Evolutionary conservation across 176 grass and related monocot genomes (phyloP).

Genomic region (Carex littledalei): DNA sequence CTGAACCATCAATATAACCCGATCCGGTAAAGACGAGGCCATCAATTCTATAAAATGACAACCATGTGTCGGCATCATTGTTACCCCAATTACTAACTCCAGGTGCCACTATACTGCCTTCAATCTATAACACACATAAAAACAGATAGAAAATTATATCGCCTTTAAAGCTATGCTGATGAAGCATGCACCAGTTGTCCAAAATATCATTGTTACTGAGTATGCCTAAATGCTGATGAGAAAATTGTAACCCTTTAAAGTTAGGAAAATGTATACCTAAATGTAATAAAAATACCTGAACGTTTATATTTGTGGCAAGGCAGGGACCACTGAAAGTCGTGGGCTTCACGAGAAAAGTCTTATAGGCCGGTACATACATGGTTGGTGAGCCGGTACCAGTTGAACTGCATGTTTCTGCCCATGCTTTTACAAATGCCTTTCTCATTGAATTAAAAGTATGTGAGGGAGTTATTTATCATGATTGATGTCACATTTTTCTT

Average conservation of each 20-base stretch:
- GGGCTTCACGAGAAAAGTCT: constrained; percentile 29
- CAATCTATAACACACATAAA: constrained; percentile 5
- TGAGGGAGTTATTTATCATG: not conserved
- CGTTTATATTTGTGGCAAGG: constrained; percentile 21
- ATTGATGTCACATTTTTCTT: not conserved
- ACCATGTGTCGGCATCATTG: not conserved
- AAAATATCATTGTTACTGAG: too few species aligned
- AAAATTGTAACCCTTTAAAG: too few species aligned
- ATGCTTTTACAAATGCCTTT: constrained; percentile 46
- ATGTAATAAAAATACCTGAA: constrained; percentile 24
- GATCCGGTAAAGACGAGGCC: constrained; percentile 39
- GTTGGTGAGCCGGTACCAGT: not conserved
- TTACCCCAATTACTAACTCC: constrained; percentile 18
- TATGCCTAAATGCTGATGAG: too few species aligned
- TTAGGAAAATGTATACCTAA: too few species aligned
- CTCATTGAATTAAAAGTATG: not conserved
- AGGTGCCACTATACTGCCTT: constrained; percentile 30
- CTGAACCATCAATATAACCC: constrained; percentile 19
- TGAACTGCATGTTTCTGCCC: constrained; percentile 31
- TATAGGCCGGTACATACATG: constrained; percentile 28
- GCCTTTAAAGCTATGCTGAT: too few species aligned
- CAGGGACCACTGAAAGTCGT: constrained; percentile 36
- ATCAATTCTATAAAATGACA: constrained; percentile 32
- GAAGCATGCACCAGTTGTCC: too few species aligned
- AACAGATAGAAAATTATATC: not conserved